phyloP scores from a whole-genome alignment of 1,139 yeast species.

The Candida sanyaensis region DNA sequence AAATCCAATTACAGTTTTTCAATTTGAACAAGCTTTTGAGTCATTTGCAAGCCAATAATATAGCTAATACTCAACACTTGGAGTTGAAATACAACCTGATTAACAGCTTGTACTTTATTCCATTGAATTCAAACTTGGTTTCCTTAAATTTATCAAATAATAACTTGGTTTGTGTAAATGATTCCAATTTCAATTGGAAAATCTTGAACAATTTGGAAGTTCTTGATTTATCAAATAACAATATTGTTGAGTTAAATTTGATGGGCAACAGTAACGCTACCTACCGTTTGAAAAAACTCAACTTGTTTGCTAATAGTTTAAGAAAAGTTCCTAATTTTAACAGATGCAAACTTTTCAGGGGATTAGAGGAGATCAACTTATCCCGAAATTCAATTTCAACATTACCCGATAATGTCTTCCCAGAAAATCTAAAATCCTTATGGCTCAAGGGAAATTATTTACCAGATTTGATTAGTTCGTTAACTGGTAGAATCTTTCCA shows the following conservation, averaged over 20 bases:
- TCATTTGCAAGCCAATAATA: constrained; percentile 11
- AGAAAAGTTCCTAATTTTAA: constrained; percentile 8
- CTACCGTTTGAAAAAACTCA: constrained; percentile 9
- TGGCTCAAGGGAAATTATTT: constrained; percentile 25
- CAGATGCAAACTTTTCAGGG: constrained; percentile 13
- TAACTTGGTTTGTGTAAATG: constrained; percentile 14
- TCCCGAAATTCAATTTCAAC: constrained; percentile 24
- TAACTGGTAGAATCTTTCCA: constrained; percentile 16
- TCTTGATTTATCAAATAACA: constrained; percentile 27
- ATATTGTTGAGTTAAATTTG: constrained; percentile 14
- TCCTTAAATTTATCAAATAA: constrained; percentile 29
- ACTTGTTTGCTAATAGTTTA: constrained; percentile 25
- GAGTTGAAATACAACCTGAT: constrained; percentile 27
- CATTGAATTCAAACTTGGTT: constrained; percentile 19
- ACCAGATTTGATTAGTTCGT: constrained; percentile 9
- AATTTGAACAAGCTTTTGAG: constrained; percentile 10
- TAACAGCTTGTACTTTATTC: constrained; percentile 14
- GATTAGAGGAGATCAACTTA: constrained; percentile 20
- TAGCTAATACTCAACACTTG: constrained; percentile 10
- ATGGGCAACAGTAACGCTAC: background rate
- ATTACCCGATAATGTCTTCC: constrained; percentile 14
- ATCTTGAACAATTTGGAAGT: constrained; percentile 13
- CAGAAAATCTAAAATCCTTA: constrained; percentile 15
- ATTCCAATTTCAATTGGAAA: constrained; percentile 15
- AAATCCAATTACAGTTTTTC: constrained; percentile 9